Percentiles rank a stretch among this genome's conserved stretches.
These are phyloP conservation scores for Penicillium sp. DNA, from an alignment of 2,329 filamentous ascomycete species.

Conservation along the genomic window DNA sequence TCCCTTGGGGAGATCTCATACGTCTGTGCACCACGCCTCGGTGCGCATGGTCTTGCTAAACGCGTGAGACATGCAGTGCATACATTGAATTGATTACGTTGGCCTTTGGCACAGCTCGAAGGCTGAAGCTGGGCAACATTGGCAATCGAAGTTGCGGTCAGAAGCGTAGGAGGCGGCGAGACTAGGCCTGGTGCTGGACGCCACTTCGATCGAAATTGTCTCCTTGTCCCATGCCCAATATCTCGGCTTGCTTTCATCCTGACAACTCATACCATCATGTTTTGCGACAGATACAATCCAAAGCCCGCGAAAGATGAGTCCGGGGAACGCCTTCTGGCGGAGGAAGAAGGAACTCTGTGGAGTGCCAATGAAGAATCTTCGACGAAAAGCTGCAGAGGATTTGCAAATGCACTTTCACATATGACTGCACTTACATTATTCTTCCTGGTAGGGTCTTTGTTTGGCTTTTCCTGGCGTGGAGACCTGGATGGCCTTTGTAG, in stretches of 20 bases:
- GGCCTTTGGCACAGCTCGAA: not conserved
- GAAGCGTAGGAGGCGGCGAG: not conserved
- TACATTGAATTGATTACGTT: not conserved
- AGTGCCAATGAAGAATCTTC: not conserved
- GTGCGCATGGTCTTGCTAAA: constrained; percentile 15
- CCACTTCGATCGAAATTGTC: not conserved
- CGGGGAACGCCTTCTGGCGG: constrained; percentile 14
- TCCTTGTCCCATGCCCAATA: too few species aligned
- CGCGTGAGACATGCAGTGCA: constrained; percentile 21
- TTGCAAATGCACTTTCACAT: constrained; percentile 1
- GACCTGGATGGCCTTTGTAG: constrained; percentile 26
- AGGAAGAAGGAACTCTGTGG: constrained; percentile 14
- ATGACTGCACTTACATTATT: constrained; percentile 5
- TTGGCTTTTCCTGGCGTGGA: constrained; percentile 23
- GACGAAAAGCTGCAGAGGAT: not conserved
- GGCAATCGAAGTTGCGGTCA: constrained; percentile 18
- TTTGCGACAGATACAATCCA: constrained; percentile 2
- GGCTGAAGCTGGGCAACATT: not conserved
- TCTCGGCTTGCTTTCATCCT: not conserved
- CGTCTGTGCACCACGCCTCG: constrained; percentile 13
- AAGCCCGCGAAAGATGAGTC: not conserved
- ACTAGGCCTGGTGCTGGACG: not conserved
- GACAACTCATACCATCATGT: not conserved
- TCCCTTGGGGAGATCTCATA: constrained; percentile 1
- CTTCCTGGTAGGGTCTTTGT: constrained; percentile 15